phyloP scores from a whole-genome alignment of 1,139 yeast genomes.

The Pichia sp. region DNA sequence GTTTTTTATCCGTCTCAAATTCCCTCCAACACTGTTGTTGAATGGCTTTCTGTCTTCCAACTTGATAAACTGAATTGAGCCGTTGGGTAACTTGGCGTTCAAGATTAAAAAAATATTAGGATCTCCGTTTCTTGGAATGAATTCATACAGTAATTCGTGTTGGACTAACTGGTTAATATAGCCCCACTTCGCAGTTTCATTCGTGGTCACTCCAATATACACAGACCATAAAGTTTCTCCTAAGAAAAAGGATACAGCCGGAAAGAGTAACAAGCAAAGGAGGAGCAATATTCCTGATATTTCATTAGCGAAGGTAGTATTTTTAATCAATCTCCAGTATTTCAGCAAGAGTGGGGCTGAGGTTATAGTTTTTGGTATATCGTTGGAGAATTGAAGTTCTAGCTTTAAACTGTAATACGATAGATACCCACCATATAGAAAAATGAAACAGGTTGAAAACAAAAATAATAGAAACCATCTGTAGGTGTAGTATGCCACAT shows the following conservation, averaged over 20 bases:
- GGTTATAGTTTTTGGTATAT: conserved; percentile 8
- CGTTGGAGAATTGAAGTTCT: conserved; percentile 16
- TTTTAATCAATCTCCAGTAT: conserved; percentile 32
- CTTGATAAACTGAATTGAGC: conserved; percentile 15
- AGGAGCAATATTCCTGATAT: conserved; percentile 50
- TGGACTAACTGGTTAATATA: conserved; percentile 58
- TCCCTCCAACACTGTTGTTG: conserved; percentile 6
- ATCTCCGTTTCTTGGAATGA: conserved; percentile 22
- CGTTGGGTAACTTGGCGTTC: not conserved
- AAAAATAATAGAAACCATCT: conserved; percentile 66
- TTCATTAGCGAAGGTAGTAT: conserved; percentile 34
- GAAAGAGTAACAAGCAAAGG: conserved; percentile 49
- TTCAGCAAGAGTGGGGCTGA: conserved; percentile 28
- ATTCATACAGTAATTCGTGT: conserved; percentile 39
- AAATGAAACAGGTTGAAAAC: conserved; percentile 48
- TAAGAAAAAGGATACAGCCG: conserved; percentile 55
- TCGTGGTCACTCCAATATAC: conserved; percentile 84
- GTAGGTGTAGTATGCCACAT: conserved; percentile 77
- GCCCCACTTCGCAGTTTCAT: conserved; percentile 83
- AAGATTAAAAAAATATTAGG: conserved; percentile 11
- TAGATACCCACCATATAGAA: conserved; percentile 57
- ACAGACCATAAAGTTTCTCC: conserved; percentile 59
- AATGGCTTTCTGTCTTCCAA: conserved; percentile 16
- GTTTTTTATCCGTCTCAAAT: conserved; percentile 31
- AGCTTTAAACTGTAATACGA: conserved; percentile 32